phyloP scores from a whole-genome alignment of 805 yeast genomes.

The Saccharomyces paradoxus region DNA sequence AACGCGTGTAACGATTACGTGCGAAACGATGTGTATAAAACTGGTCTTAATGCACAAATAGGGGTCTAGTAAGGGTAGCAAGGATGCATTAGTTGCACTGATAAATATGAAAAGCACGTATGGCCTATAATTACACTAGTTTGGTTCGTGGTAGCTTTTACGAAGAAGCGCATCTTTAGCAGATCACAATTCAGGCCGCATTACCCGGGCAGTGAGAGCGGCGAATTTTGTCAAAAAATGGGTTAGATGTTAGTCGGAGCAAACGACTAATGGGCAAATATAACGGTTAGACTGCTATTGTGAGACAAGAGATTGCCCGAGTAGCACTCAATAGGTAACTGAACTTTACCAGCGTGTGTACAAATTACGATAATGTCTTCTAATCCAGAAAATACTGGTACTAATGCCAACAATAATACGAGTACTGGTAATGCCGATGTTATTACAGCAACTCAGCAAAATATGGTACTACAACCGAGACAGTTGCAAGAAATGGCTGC shows the following conservation, averaged over 20 bases:
- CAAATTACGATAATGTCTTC: neutral
- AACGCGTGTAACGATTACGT: neutral
- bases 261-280: neutral
- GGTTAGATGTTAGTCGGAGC: neutral
- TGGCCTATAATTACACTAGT: neutral
- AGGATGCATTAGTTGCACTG: neutral
- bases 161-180: neutral
- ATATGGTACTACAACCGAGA: conserved; percentile 12
- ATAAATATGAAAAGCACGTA: neutral
- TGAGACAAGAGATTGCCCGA: neutral
- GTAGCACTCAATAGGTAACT: neutral
- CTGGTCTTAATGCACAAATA: neutral
- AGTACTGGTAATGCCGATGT: neutral
- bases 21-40: neutral
- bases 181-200: neutral
- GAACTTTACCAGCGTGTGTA: neutral
- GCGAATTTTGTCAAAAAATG: neutral
- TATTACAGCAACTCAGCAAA: neutral
- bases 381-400: conserved; percentile 1
- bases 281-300: neutral
- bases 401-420: neutral
- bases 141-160: neutral
- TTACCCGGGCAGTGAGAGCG: neutral
- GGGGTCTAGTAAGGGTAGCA: neutral
- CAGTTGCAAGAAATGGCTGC: conserved; percentile 47